Conservation (phyloP, 2,329 filamentous ascomycete genomes). For the Sclerotinia sclerotiorum region DNA sequence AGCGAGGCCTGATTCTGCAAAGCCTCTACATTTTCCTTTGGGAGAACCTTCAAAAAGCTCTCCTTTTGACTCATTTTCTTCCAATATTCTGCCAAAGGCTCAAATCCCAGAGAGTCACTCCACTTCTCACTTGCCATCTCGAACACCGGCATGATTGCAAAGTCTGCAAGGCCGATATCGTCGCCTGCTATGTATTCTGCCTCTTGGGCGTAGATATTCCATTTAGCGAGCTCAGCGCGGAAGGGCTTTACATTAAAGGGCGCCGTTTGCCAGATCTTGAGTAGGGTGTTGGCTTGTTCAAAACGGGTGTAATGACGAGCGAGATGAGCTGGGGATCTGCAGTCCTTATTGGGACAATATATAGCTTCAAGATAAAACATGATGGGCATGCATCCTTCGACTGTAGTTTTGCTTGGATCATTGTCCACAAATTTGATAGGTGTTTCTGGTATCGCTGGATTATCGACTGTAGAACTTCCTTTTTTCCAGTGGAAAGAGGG, state of each 20-base stretch:
- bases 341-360: slow-evolving; percentile 42
- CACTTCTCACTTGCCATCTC: slow-evolving; percentile 46
- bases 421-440: slow-evolving; percentile 56
- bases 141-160: slow-evolving; percentile 57
- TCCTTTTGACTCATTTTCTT: slow-evolving; percentile 27
- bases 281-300: slow-evolving; percentile 30
- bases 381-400: slow-evolving; percentile 53
- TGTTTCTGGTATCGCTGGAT: slow-evolving; percentile 28
- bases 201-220: slow-evolving; percentile 28
- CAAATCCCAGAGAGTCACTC: slow-evolving; percentile 39
- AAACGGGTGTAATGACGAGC: slow-evolving; percentile 36
- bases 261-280: slow-evolving; percentile 32
- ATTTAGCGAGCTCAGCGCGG: slow-evolving; percentile 37
- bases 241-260: slow-evolving; percentile 33
- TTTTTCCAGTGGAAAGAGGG: slow-evolving; percentile 38
- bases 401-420: slow-evolving; percentile 48
- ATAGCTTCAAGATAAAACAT: slow-evolving; percentile 61
- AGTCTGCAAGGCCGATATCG: slow-evolving; percentile 51
- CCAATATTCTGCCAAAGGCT: slow-evolving; percentile 35
- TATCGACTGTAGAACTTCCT: slow-evolving; percentile 28
- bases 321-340: slow-evolving; percentile 30
- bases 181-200: slow-evolving; percentile 48
- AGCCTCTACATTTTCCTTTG: slow-evolving; percentile 6
- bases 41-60: slow-evolving; percentile 29
- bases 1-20: background rate